Conservation (phyloP, 2,329 filamentous ascomycete genomes). For the Pseudopithomyces chartarum region DNA sequence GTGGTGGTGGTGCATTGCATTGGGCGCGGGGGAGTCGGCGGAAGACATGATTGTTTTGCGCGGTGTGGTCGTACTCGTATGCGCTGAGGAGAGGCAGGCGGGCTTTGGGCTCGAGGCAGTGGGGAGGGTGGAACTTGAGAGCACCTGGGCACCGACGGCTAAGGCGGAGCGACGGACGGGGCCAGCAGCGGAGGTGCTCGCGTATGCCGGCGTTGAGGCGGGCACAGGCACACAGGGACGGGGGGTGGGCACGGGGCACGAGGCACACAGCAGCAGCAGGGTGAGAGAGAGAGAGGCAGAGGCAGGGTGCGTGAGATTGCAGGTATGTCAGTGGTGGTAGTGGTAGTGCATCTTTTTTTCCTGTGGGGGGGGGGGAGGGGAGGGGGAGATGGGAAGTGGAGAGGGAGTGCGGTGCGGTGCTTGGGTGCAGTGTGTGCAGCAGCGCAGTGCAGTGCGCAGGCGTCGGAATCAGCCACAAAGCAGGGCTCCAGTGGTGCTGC, state of each 20-base stretch:
- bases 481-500: no score
- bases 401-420: neutral
- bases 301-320: no score
- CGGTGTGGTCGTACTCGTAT: constrained; percentile 24
- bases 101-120: neutral
- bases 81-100: constrained; percentile 21
- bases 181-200: constrained; percentile 11
- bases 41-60: constrained; percentile 30
- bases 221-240: constrained; percentile 20
- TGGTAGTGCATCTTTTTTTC: no score
- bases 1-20: constrained; percentile 29
- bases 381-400: constrained; percentile 3
- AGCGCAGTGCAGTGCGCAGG: neutral
- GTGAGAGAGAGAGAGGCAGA: neutral
- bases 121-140: constrained; percentile 29
- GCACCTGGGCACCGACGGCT: neutral
- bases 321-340: no score
- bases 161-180: constrained; percentile 19
- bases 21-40: constrained; percentile 24
- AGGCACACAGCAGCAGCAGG: no score
- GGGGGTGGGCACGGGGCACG: no score
- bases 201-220: constrained; percentile 20
- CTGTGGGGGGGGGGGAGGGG: constrained; percentile 6
- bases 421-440: constrained; percentile 5
- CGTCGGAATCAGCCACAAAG: constrained; percentile 15